Evolutionary conservation across 2,329 filamentous ascomycete species (phyloP), one percentile per base, ranked within the genome.

Genomic region (Lachnellula occidentalis): DNA sequence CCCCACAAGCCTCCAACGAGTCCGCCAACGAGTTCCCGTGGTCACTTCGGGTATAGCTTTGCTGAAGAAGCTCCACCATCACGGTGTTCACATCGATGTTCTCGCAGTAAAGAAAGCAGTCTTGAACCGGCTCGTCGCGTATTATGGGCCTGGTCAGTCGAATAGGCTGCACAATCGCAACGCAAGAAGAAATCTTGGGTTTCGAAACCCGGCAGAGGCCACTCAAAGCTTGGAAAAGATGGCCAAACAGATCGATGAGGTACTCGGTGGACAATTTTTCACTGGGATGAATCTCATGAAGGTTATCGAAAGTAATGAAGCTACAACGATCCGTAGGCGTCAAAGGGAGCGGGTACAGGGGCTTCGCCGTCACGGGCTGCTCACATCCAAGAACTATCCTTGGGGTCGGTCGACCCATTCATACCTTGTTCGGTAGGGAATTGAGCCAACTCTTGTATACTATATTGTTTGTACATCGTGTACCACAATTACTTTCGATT

Each of bases 1-100:
- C 51, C 45, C 15, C 34, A 45, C 11, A 19, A 15, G 15, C 19
- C 31, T 19, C 14, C 31, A 48, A 48, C 2, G 4, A 34, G 22
- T 11, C 19, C 31, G 15, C 14, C 31, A 48, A 48, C 2, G 4
- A 34, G 22, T 11, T 15, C 48, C 34, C 21, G 42, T 55, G 8
- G 42, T 67, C 17, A 62, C 61, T 2, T 57, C 55, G 12, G 67
- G 67, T 5, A 64, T 70, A 24, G 34, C 31, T 6, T 53, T 69
- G 4, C 45, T 70, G 17, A 61, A 61, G 45, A 41, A 59, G 17
- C 61, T 70, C 3, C 46, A 59, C 17, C 36, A 42, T 17, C 43
- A 45, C 6, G 57, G 55, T 21, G 61, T 64, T 11, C 39, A 58
- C 34, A 58, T 64, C 45, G 24, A 60, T 21, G 37, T 36, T n/a